These are phyloP conservation scores for Nicotiana benthamiana DNA, from an alignment of 257 asterid genomes.

Conservation along the genomic window DNA sequence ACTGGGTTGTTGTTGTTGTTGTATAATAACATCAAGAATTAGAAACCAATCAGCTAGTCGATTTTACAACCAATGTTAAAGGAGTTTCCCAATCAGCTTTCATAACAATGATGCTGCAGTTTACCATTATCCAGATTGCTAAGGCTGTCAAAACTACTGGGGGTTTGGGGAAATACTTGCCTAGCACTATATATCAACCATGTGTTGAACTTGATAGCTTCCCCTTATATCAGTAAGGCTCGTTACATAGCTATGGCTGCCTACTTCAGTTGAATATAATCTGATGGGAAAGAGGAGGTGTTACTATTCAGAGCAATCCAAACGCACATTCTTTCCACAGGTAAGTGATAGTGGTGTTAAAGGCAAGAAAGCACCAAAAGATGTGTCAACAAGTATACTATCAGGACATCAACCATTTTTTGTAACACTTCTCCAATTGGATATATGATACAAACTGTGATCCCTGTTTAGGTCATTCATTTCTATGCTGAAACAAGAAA, in stretches of 20 bases:
- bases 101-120: not conserved
- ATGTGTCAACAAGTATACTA: not conserved
- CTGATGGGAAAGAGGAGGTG: not conserved
- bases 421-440: not conserved
- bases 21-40: not conserved
- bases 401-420: not conserved
- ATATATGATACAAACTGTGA: not conserved
- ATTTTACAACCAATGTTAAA: not conserved
- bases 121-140: not conserved
- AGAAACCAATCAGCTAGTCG: not conserved
- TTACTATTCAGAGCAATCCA: not conserved
- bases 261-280: not conserved
- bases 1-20: no score
- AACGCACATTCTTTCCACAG: not conserved
- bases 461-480: not conserved
- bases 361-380: not conserved
- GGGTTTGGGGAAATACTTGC: not conserved
- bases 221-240: not conserved
- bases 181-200: not conserved
- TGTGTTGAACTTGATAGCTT: not conserved
- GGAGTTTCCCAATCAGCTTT: not conserved
- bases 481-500: not conserved
- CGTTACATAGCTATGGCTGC: not conserved
- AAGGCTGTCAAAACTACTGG: not conserved
- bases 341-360: not conserved